Base-by-base conservation (phyloP, 768 basidiomycete genomes). In the Mycena crocata region DNA sequence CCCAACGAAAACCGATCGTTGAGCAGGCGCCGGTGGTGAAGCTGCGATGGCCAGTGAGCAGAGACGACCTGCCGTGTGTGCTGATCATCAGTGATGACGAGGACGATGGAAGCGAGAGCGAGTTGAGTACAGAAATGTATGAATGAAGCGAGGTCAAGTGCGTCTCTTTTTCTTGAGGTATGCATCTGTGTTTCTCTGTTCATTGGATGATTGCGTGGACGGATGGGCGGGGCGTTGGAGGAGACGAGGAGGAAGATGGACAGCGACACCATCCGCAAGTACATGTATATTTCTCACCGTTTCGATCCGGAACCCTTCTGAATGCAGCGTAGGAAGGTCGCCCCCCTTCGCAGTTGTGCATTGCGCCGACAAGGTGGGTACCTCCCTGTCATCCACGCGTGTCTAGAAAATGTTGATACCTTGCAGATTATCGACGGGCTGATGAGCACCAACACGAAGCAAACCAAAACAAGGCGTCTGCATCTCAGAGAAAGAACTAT, bases 11-110 rank as follows among this genome's bases (percentile, higher is more conserved):
- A 32, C 10, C 32, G 15, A 21, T 12, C 13, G 23, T 31, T n/a
- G 48, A 42, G 49, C 28, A 35, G 52, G 55, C 68, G 52, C 67
- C 66, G 61, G 72, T 72, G 62, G 42, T 42, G 31, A 76, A 70
- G 63, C 73, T 76, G 49, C 76, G 77, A 39, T 88, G 88, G 88
- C 86, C 85, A 23, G 82, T 80, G 50, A 81, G 78, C 62, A 72
- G 74, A 56, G 78, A 80, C 50, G 80, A 82, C 39, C 76, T 76
- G n/a, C n/a, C n/a, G 24, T 79, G 81, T 44, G 78, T 88, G 61
- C 73, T 88, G 58, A 81, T 84, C 39, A 74, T 87, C 68, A 88
- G 85, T 72, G 85, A 86, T 68, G 85, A 85, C 57, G 83, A 85
- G 66, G 81, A 82, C 28, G 79, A 82, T 45, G 75, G 77, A 42